Evolutionary conservation across 2,329 filamentous ascomycete species (phyloP).

Genomic region (Penicillium frequentans): DNA sequence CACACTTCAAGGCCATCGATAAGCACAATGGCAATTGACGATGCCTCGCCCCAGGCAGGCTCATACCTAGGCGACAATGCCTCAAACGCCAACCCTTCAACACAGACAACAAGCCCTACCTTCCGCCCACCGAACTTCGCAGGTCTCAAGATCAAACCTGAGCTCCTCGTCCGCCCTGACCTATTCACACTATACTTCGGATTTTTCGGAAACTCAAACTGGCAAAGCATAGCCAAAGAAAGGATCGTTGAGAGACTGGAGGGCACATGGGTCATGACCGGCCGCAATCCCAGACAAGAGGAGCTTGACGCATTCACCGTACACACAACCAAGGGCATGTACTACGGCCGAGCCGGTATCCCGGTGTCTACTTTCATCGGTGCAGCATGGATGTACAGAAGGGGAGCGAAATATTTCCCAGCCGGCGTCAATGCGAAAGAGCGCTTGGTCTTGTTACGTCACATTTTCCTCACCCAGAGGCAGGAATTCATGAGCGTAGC

Average conservation of each 20-base stretch:
- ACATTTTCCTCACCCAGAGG: neutral
- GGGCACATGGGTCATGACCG: slow-evolving; percentile 19
- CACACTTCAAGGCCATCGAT: neutral
- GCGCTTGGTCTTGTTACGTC: neutral
- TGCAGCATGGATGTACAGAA: neutral
- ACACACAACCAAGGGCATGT: slow-evolving; percentile 19
- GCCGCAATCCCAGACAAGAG: slow-evolving; percentile 32
- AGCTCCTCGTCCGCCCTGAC: slow-evolving; percentile 26
- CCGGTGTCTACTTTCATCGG: slow-evolving; percentile 15
- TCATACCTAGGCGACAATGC: neutral
- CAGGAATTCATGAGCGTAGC: neutral
- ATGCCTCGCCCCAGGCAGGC: slow-evolving; percentile 21
- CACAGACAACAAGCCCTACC: slow-evolving; percentile 13
- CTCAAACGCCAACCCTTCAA: slow-evolving; percentile 8
- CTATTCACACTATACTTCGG: slow-evolving; percentile 28
- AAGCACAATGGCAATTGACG: slow-evolving; percentile 28
- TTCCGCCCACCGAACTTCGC: neutral
- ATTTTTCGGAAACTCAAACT: slow-evolving; percentile 24
- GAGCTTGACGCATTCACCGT: slow-evolving; percentile 35
- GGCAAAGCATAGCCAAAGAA: slow-evolving; percentile 10
- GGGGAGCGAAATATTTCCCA: neutral
- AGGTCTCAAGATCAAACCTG: slow-evolving; percentile 22
- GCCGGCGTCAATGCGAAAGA: neutral
- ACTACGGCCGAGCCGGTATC: slow-evolving; percentile 21
- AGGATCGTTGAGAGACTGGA: slow-evolving; percentile 19